Conservation (phyloP, 106 monocot species). For the Dendrobium huoshanense region DNA sequence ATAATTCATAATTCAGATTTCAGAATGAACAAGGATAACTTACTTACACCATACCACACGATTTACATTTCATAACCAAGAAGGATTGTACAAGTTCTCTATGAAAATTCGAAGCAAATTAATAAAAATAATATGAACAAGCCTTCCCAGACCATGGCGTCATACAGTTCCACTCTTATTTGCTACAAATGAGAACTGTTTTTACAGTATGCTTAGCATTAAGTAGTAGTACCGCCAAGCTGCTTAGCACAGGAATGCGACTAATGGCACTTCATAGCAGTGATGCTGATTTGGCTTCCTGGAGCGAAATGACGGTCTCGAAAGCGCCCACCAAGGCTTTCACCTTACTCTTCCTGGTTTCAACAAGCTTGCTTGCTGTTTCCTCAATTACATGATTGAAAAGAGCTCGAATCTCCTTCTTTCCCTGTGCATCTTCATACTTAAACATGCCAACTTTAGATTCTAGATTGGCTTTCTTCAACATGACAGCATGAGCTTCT, state of each 20-base stretch:
- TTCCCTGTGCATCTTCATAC: slow-evolving; percentile 49
- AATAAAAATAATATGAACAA: neutral
- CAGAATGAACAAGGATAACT: neutral
- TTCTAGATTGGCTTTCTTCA: slow-evolving; percentile 15
- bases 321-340: slow-evolving; percentile 97
- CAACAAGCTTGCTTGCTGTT: slow-evolving; percentile 69
- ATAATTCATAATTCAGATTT: neutral
- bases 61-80: neutral
- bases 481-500: neutral
- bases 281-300: slow-evolving; percentile 44
- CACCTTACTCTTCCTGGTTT: slow-evolving; percentile 77
- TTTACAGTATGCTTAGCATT: neutral
- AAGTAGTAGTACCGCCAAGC: neutral
- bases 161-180: neutral
- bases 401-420: slow-evolving; percentile 43
- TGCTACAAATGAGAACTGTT: neutral
- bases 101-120: neutral
- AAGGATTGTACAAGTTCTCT: neutral
- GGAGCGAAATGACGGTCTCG: slow-evolving; percentile 92
- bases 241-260: neutral
- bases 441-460: slow-evolving; percentile 30
- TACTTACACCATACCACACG: neutral
- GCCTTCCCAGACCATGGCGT: neutral
- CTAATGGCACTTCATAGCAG: neutral
- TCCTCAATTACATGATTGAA: slow-evolving; percentile 85